Percentiles rank a stretch among this genome's conserved stretches.
These are phyloP conservation scores for Sporothrix pallida DNA, from an alignment of 2,329 filamentous ascomycete species.

Conservation along the genomic window DNA sequence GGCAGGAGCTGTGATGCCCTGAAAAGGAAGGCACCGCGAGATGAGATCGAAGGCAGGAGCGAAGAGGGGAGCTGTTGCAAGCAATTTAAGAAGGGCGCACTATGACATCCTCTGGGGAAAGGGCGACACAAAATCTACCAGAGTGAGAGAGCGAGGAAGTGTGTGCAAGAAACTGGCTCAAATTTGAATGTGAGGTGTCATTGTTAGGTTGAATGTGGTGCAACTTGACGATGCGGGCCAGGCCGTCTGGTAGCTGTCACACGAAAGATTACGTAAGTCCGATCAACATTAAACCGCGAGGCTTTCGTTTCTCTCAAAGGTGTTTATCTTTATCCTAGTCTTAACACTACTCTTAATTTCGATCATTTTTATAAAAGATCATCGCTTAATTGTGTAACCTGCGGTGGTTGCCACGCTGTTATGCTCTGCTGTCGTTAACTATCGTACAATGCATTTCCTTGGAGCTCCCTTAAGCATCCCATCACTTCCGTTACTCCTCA, in stretches of 20 bases:
- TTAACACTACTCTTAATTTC: too few relatives aligned
- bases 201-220: slow-evolving; percentile 1
- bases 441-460: neutral
- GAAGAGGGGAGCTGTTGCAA: neutral
- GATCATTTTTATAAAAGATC: too few relatives aligned
- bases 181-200: neutral
- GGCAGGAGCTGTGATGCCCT: neutral
- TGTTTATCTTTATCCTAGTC: neutral
- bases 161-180: neutral
- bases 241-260: neutral
- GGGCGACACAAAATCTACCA: neutral
- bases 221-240: slow-evolving; percentile 9
- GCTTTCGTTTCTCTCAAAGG: neutral
- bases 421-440: neutral
- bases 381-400: too few relatives aligned
- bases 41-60: neutral
- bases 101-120: neutral
- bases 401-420: neutral
- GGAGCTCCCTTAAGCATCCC: neutral
- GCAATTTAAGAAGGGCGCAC: neutral
- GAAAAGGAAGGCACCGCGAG: neutral
- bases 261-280: slow-evolving; percentile 20
- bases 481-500: neutral
- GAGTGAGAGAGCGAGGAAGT: neutral
- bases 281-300: neutral